phyloP scores from a whole-genome alignment of 768 basidiomycete species.

The Flagelloscypha sp. region DNA sequence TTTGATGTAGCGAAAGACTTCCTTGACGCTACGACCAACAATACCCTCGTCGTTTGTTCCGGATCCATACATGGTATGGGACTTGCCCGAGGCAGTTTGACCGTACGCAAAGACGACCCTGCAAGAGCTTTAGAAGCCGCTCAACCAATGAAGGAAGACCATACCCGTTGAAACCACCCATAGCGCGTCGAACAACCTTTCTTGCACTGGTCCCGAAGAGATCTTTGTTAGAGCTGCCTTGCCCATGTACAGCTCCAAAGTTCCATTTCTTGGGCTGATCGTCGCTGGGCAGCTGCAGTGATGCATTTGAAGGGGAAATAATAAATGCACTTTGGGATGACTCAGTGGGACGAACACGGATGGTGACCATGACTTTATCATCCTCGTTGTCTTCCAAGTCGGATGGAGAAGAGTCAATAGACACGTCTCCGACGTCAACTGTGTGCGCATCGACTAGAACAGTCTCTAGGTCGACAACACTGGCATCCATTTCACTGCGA shows the following conservation, averaged over 20 bases:
- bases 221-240: slow-evolving; percentile 71
- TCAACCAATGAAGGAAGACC: too few species aligned
- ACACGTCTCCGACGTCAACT: slow-evolving; percentile 62
- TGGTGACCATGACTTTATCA: slow-evolving; percentile 82
- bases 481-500: slow-evolving; percentile 68
- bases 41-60: slow-evolving; percentile 41
- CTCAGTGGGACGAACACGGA: slow-evolving; percentile 29
- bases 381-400: slow-evolving; percentile 53
- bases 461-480: slow-evolving; percentile 65
- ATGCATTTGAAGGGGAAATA: slow-evolving; percentile 24
- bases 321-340: background rate
- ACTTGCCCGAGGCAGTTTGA: slow-evolving; percentile 80
- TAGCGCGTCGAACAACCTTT: slow-evolving; percentile 80
- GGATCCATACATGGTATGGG: too few species aligned
- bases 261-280: slow-evolving; percentile 43
- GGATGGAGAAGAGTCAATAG: slow-evolving; percentile 50
- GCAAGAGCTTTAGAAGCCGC: too few species aligned
- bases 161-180: slow-evolving; percentile 97
- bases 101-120: slow-evolving; percentile 92
- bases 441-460: slow-evolving; percentile 69
- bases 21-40: slow-evolving; percentile 61
- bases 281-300: slow-evolving; percentile 21
- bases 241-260: slow-evolving; percentile 73
- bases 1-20: slow-evolving; percentile 63
- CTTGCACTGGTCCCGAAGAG: slow-evolving; percentile 70